These are phyloP conservation scores for Dryadomyces quercus-mongolicae DNA, from an alignment of 2,329 filamentous ascomycete genomes.

Conservation along the genomic window DNA sequence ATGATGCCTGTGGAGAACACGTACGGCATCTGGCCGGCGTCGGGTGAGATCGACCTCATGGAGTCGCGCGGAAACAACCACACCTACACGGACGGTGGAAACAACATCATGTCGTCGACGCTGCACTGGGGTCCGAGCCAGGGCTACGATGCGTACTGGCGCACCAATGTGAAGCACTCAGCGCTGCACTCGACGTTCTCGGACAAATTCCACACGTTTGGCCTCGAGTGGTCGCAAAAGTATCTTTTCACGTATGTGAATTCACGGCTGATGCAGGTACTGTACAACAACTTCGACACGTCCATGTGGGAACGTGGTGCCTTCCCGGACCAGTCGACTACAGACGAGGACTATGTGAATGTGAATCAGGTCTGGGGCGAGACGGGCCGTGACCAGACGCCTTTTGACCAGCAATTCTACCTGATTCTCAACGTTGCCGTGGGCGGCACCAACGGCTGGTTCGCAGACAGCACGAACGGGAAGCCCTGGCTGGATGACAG, in stretches of 20 bases:
- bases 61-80: slow-evolving; percentile 76
- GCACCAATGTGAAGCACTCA: slow-evolving; percentile 64
- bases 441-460: slow-evolving; percentile 74
- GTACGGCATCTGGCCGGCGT: slow-evolving; percentile 68
- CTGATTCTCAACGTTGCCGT: slow-evolving; percentile 67
- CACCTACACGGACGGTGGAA: slow-evolving; percentile 63
- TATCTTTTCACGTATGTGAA: slow-evolving; percentile 83
- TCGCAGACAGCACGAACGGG: slow-evolving; percentile 54
- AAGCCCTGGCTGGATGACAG: slow-evolving; percentile 73
- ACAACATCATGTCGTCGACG: slow-evolving; percentile 67
- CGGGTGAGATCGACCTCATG: slow-evolving; percentile 74
- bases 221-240: slow-evolving; percentile 77
- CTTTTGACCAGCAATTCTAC: slow-evolving; percentile 67
- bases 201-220: slow-evolving; percentile 60
- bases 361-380: slow-evolving; percentile 51
- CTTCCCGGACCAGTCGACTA: slow-evolving; percentile 44
- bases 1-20: slow-evolving; percentile 64
- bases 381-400: slow-evolving; percentile 49
- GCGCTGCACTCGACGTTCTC: slow-evolving; percentile 66
- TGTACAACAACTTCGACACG: slow-evolving; percentile 63
- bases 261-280: slow-evolving; percentile 64
- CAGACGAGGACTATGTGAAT: slow-evolving; percentile 57
- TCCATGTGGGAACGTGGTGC: slow-evolving; percentile 56
- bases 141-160: slow-evolving; percentile 69
- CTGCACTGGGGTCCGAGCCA: slow-evolving; percentile 71